These are phyloP conservation scores for Diplodia intermedia DNA, from an alignment of 2,329 filamentous ascomycete species.

Conservation along the genomic window DNA sequence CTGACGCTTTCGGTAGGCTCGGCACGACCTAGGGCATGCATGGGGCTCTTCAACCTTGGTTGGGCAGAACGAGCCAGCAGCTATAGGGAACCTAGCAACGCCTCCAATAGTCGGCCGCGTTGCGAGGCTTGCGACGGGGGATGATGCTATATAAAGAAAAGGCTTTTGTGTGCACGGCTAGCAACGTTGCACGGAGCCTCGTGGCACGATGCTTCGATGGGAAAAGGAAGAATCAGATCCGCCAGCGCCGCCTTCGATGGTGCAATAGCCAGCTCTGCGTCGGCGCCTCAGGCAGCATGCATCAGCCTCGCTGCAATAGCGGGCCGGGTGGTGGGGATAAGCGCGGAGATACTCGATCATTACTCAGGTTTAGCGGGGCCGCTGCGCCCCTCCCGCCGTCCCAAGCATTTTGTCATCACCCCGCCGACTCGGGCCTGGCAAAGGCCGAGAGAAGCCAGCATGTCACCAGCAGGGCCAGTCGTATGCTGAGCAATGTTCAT, in stretches of 20 bases:
- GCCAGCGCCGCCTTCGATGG: no score
- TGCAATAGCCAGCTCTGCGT: background rate
- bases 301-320: background rate
- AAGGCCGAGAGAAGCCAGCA: background rate
- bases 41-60: background rate
- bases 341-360: conserved; percentile 8
- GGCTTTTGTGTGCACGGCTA: background rate
- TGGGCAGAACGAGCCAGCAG: background rate
- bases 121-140: background rate
- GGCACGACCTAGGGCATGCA: background rate
- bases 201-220: background rate
- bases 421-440: background rate
- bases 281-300: background rate
- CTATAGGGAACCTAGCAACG: background rate
- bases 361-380: conserved; percentile 22
- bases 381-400: background rate
- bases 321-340: conserved; percentile 23
- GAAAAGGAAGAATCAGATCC: no score
- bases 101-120: background rate
- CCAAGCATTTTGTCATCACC: background rate
- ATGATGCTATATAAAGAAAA: background rate
- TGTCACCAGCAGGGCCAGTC: background rate
- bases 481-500: background rate
- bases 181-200: background rate
- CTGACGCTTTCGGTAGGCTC: background rate